Conservation (phyloP, 352 stramenopile species). For the Phytophthora kernoviae region DNA sequence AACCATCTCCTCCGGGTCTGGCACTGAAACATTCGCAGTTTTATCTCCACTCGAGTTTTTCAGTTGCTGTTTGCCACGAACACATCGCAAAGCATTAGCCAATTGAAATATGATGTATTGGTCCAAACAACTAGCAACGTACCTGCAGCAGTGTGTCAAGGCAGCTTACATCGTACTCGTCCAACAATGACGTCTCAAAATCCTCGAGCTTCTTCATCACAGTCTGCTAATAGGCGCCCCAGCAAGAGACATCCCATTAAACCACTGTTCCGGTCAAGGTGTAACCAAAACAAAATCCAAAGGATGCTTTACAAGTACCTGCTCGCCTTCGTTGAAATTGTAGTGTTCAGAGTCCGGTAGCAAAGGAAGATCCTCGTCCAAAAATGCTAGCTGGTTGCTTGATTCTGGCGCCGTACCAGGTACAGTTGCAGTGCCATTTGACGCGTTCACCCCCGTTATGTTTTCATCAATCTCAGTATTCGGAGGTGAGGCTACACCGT, state of each 20-base stretch:
- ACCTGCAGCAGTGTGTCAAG: slow-evolving; percentile 85
- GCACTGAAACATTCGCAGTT: slow-evolving; percentile 33
- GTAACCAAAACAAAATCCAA: slow-evolving; percentile 5
- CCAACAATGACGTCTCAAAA: slow-evolving; percentile 85
- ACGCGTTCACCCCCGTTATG: background rate
- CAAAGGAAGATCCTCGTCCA: slow-evolving; percentile 77
- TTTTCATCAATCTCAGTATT: background rate
- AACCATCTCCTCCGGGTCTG: slow-evolving; percentile 68
- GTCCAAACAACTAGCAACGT: background rate
- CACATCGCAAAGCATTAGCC: slow-evolving; percentile 1
- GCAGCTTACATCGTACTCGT: slow-evolving; percentile 87
- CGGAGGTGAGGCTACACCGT: slow-evolving; percentile 13
- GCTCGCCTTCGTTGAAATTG: slow-evolving; percentile 73
- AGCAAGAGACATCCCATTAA: slow-evolving; percentile 33
- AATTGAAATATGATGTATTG: background rate
- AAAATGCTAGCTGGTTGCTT: slow-evolving; percentile 58
- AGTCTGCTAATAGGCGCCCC: slow-evolving; percentile 58
- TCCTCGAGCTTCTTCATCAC: slow-evolving; percentile 90
- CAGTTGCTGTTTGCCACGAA: slow-evolving; percentile 45
- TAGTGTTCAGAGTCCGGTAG: slow-evolving; percentile 75
- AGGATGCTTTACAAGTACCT: slow-evolving; percentile 53
- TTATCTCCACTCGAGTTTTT: slow-evolving; percentile 63
- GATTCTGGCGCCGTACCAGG: slow-evolving; percentile 4
- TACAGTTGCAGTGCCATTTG: slow-evolving; percentile 12
- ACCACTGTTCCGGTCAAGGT: slow-evolving; percentile 16